These are phyloP conservation scores for Penicillium ochrochloron DNA, from an alignment of 495 filamentous ascomycete species.

Conservation along the genomic window DNA sequence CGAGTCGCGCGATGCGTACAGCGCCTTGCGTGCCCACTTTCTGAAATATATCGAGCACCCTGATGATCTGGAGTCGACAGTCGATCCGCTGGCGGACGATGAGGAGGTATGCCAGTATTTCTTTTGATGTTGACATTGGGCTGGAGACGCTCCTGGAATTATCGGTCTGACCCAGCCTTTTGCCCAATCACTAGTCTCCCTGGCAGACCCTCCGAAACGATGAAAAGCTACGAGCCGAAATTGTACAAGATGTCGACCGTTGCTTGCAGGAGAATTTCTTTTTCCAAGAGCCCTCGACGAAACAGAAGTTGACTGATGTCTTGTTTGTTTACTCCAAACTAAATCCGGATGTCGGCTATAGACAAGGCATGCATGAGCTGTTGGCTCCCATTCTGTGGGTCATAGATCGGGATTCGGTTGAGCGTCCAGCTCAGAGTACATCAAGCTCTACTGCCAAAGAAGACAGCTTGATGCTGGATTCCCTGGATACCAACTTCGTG, in stretches of 20 bases:
- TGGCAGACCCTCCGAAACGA: slow-evolving; percentile 86
- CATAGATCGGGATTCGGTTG: slow-evolving; percentile 78
- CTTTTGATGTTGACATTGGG: neutral
- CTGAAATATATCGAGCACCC: slow-evolving; percentile 80
- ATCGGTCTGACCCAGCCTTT: slow-evolving; percentile 43
- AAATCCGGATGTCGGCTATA: slow-evolving; percentile 84
- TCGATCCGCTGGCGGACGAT: slow-evolving; percentile 88
- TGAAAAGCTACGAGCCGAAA: slow-evolving; percentile 82
- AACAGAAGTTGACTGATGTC: slow-evolving; percentile 83
- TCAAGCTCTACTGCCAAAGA: slow-evolving; percentile 30
- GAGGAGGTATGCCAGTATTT: slow-evolving; percentile 62
- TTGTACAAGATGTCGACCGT: slow-evolving; percentile 92
- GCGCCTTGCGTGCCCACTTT: slow-evolving; percentile 71
- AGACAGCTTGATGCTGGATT: slow-evolving; percentile 59
- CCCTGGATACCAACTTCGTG: slow-evolving; percentile 71
- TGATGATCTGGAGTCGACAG: slow-evolving; percentile 70
- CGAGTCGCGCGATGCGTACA: slow-evolving; percentile 75
- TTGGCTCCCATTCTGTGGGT: slow-evolving; percentile 91
- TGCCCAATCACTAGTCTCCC: slow-evolving; percentile 67
- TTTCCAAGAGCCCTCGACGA: slow-evolving; percentile 79
- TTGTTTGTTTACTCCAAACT: slow-evolving; percentile 95
- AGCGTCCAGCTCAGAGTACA: slow-evolving; percentile 37
- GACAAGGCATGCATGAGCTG: slow-evolving; percentile 97
- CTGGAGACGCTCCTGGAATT: slow-evolving; percentile 11
- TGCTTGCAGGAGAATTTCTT: slow-evolving; percentile 91